Evolutionary conservation across 371 early-diverging fungal species (phyloP), one percentile per base, ranked within the genome.

Genomic region (Massospora cicadina): DNA sequence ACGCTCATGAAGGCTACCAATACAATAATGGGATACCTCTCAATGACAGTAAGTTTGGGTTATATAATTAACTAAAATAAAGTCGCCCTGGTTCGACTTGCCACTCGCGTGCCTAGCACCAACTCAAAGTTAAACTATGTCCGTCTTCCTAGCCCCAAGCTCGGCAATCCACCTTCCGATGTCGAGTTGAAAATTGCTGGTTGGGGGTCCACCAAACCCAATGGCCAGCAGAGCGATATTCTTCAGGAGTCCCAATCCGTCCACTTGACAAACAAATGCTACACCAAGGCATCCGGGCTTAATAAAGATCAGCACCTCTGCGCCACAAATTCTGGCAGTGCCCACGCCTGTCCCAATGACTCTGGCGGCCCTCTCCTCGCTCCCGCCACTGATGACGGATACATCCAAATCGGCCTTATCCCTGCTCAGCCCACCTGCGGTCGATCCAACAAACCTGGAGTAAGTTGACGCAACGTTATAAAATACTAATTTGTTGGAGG

Each of bases 341-440:
- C 31, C 26, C 30, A 59, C 60, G 13, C 27, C 26, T 59, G 60
- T 26, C 26, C 26, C 29, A 59, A 59, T 32, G 60, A 59, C 31
- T 59, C 60, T 29, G 60, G 60, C 17, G 60, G 60, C 26, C 60
- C 60, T 10, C 29, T 59, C 10, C 29, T 59, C 3, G 60, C 60
- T 17, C 60, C 60, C 29, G 31, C 31, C 29, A 25, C 27, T 25
- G 29, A 59, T 3, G 29, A 25, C 29, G 13, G 10, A 17, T 59
- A 3, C 29, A 59, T 59, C 26, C 60, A 59, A 31, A 59, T 59
- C 31, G 60, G 60, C 1, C 26, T 59, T 31, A 59, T 31, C 60
- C 31, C 60, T 12, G 27, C 31, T 28, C 29, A 31, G 26, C 26
- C 29, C 13, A 31, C 21, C 1, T 59, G 60, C 31, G 60, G 60